Percentiles rank a stretch among this genome's conserved stretches.
phyloP scores from a whole-genome alignment of 495 filamentous ascomycete genomes.

The Chaetomidium leptoderma region DNA sequence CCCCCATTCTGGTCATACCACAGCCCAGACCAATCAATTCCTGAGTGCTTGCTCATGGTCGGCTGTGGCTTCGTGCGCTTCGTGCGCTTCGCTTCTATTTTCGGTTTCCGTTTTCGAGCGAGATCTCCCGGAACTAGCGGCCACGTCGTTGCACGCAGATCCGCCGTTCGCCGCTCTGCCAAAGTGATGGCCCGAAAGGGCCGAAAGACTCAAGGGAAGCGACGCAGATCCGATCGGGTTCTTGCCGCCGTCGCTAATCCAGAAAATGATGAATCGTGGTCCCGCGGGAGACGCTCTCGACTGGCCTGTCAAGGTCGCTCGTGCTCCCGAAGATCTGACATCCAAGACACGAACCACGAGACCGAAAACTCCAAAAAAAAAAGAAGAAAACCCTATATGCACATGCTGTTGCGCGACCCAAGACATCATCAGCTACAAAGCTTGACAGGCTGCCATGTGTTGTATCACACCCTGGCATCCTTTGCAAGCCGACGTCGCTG shows the following conservation, averaged over 20 bases:
- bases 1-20: neutral
- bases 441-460: conserved; percentile 14
- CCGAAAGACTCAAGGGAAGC: neutral
- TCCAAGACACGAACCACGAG: conserved; percentile 18
- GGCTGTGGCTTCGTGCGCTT: neutral
- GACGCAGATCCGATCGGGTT: conserved; percentile 7
- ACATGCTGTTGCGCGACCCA: conserved; percentile 14
- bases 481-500: neutral
- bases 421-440: conserved; percentile 4
- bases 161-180: neutral
- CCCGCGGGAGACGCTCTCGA: neutral
- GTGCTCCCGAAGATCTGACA: conserved; percentile 18
- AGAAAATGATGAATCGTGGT: neutral
- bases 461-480: neutral
- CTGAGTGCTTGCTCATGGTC: neutral
- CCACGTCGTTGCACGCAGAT: conserved; percentile 17
- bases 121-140: conserved; percentile 9
- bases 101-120: neutral
- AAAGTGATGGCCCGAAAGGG: too few species aligned
- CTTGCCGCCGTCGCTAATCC: neutral
- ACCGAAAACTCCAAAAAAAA: conserved; percentile 13
- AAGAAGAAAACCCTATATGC: too few species aligned
- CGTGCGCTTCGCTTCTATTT: too few species aligned
- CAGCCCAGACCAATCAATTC: neutral
- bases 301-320: conserved; percentile 6